Evolutionary conservation across 768 basidiomycete genomes (phyloP).

Genomic region (Suillus discolor): DNA sequence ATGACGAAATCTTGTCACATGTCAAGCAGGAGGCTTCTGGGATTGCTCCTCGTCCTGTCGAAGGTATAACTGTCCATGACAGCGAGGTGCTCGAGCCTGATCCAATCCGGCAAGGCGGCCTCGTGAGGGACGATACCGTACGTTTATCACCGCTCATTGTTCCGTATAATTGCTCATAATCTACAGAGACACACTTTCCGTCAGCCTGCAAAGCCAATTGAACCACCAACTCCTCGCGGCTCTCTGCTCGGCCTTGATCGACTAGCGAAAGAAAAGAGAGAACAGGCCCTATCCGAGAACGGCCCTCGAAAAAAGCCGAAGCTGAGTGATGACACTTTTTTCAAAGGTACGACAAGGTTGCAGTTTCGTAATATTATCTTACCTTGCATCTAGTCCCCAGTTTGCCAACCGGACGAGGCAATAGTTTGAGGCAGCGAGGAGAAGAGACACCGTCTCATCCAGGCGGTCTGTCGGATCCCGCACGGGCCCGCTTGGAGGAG

Average conservation of each 20-base stretch:
- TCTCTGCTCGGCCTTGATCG: slow-evolving; percentile 88
- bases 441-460: slow-evolving; percentile 95
- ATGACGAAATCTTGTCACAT: slow-evolving; percentile 78
- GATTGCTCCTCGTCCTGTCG: slow-evolving; percentile 51
- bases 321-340: slow-evolving; percentile 65
- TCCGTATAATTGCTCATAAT: slow-evolving; percentile 9
- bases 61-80: slow-evolving; percentile 77
- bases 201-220: slow-evolving; percentile 68
- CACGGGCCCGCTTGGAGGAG: slow-evolving; percentile 74
- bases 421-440: slow-evolving; percentile 71
- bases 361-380: too few species aligned
- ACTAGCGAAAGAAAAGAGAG: slow-evolving; percentile 87
- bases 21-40: slow-evolving; percentile 63
- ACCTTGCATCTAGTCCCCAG: slow-evolving; percentile 62
- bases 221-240: slow-evolving; percentile 75
- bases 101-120: slow-evolving; percentile 73
- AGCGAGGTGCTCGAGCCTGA: slow-evolving; percentile 87
- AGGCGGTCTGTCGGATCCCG: slow-evolving; percentile 82
- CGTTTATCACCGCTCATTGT: slow-evolving; percentile 18
- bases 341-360: slow-evolving; percentile 71
- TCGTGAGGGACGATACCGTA: slow-evolving; percentile 69
- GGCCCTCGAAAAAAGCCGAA: slow-evolving; percentile 65
- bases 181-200: slow-evolving; percentile 79
- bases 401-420: slow-evolving; percentile 58
- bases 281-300: slow-evolving; percentile 47